Conservation (phyloP, 495 filamentous ascomycete genomes). For the Lasiosphaeria hispida region DNA sequence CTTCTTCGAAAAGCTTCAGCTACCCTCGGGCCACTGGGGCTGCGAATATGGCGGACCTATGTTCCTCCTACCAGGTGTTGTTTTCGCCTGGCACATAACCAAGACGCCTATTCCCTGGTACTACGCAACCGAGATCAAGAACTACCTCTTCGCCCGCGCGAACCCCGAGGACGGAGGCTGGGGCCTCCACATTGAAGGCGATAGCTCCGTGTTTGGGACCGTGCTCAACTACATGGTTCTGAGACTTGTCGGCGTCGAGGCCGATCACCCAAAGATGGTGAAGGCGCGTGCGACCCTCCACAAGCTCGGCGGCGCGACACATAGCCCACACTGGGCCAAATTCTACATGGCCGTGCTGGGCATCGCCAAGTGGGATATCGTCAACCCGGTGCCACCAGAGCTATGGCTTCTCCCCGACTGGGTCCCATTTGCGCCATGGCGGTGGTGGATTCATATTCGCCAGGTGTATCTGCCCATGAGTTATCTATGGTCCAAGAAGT, state of each 20-base stretch:
- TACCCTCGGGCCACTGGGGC: slow-evolving; percentile 87
- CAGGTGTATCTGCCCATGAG: slow-evolving; percentile 91
- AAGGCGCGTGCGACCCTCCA: slow-evolving; percentile 83
- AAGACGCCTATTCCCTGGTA: slow-evolving; percentile 81
- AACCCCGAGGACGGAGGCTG: slow-evolving; percentile 89
- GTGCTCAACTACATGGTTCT: slow-evolving; percentile 84
- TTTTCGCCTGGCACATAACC: slow-evolving; percentile 88
- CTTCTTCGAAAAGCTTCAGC: slow-evolving; percentile 88
- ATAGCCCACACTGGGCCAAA: slow-evolving; percentile 92
- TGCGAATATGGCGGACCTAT: slow-evolving; percentile 91
- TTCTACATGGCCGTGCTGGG: slow-evolving; percentile 86
- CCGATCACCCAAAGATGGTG: slow-evolving; percentile 81
- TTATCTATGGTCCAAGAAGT: slow-evolving; percentile 79
- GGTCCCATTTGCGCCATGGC: slow-evolving; percentile 91
- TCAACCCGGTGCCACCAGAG: slow-evolving; percentile 92
- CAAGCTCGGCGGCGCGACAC: slow-evolving; percentile 78
- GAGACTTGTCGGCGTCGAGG: slow-evolving; percentile 81
- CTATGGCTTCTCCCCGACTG: slow-evolving; percentile 95
- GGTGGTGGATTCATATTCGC: slow-evolving; percentile 98
- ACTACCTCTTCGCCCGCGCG: slow-evolving; percentile 87
- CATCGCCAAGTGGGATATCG: slow-evolving; percentile 82
- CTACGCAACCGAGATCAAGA: slow-evolving; percentile 83
- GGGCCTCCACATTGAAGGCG: slow-evolving; percentile 95
- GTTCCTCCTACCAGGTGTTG: slow-evolving; percentile 83
- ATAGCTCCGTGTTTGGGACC: slow-evolving; percentile 88